Percentiles rank a stretch among this genome's conserved stretches.
phyloP scores from a whole-genome alignment of 2,329 filamentous ascomycete genomes.

The Emergomyces pasteurianus region DNA sequence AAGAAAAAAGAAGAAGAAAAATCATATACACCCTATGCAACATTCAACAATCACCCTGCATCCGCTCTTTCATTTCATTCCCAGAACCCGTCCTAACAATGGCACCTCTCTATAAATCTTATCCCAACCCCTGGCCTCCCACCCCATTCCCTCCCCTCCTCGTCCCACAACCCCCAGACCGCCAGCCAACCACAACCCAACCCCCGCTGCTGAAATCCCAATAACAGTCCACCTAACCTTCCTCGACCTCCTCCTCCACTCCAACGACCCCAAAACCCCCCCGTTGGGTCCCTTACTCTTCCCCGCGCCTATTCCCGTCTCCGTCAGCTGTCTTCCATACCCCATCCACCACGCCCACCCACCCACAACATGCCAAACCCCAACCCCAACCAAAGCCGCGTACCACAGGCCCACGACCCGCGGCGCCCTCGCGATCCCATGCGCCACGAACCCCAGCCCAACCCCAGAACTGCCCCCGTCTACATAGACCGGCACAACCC shows the following conservation, averaged over 20 bases:
- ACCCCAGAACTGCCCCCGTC: constrained; percentile 82
- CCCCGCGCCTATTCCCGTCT: constrained; percentile 16
- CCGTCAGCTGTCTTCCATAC: constrained; percentile 14
- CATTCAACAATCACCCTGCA: not conserved
- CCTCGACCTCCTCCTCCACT: constrained; percentile 42
- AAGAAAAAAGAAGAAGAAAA: no score
- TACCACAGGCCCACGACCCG: constrained; percentile 58
- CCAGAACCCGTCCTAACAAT: constrained; percentile 32
- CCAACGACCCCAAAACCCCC: constrained; percentile 27
- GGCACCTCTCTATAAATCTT: constrained; percentile 54
- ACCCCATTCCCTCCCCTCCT: constrained; percentile 58
- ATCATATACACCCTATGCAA: not conserved
- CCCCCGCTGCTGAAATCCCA: constrained; percentile 45
- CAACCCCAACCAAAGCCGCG: constrained; percentile 51
- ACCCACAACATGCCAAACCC: constrained; percentile 69
- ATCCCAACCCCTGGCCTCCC: constrained; percentile 73
- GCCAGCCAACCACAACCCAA: constrained; percentile 67
- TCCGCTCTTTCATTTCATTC: not conserved
- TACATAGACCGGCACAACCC: constrained; percentile 59
- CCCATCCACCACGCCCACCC: constrained; percentile 75
- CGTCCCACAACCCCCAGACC: constrained; percentile 66
- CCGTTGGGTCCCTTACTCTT: constrained; percentile 21
- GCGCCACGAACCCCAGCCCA: constrained; percentile 68
- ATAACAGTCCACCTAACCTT: constrained; percentile 63
- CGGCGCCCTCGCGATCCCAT: constrained; percentile 68